Evolutionary conservation across 495 filamentous ascomycete genomes (phyloP).

Genomic region (Aspergillus sparsus): DNA sequence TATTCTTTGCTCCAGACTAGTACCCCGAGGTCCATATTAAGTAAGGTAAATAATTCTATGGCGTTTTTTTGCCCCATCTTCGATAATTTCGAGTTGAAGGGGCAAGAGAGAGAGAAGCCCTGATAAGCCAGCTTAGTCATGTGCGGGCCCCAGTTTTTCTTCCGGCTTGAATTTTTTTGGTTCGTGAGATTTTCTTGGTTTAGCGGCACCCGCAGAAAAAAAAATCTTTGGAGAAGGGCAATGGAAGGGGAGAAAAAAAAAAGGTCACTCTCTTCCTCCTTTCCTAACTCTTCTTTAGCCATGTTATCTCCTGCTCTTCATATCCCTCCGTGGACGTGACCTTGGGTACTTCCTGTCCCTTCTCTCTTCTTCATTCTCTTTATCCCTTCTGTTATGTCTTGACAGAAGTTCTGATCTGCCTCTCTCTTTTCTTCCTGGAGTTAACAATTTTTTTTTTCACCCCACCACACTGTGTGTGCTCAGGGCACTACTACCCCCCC

Average conservation of each 20-base stretch:
- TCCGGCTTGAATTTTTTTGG: constrained; percentile 11
- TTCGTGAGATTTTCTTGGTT: constrained; percentile 19
- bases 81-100: too few relatives aligned
- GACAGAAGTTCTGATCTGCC: constrained; percentile 17
- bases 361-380: constrained; percentile 9
- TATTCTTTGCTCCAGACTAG: too few relatives aligned
- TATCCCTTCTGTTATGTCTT: constrained; percentile 24
- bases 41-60: too few relatives aligned
- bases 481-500: constrained; percentile 9
- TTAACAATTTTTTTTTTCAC: constrained; percentile 19
- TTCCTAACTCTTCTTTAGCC: constrained; percentile 29
- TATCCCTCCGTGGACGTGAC: constrained; percentile 31
- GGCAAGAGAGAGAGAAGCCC: too few relatives aligned
- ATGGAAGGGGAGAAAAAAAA: constrained; percentile 21
- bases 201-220: constrained; percentile 25
- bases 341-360: constrained; percentile 17
- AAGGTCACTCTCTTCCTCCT: constrained; percentile 19
- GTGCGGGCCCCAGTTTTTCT: constrained; percentile 2
- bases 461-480: constrained; percentile 24
- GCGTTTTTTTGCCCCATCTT: too few relatives aligned
- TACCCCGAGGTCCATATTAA: too few relatives aligned
- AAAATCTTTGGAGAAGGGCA: constrained; percentile 20
- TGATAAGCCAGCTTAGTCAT: constrained; percentile 1
- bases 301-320: constrained; percentile 26
- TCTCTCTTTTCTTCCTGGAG: constrained; percentile 16